Conservation (phyloP, 495 filamentous ascomycete species). For the Penicillium lividum region DNA sequence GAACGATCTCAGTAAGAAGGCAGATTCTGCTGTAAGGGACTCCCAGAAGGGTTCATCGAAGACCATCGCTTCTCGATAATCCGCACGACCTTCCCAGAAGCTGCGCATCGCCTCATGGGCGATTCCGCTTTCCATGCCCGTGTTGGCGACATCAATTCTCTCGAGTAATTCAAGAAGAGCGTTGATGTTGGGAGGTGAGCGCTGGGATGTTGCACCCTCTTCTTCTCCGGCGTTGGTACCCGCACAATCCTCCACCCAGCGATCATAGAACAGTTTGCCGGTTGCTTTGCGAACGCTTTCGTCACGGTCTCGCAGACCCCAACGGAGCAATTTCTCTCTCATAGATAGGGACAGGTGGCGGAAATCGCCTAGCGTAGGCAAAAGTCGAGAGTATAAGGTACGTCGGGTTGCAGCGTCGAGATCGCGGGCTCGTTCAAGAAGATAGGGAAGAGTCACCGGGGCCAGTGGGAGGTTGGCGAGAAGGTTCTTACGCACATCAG, state of each 20-base stretch:
- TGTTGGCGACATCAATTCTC: conserved; percentile 88
- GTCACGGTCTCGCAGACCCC: conserved; percentile 93
- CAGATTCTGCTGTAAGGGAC: conserved; percentile 76
- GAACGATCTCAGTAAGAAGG: conserved; percentile 86
- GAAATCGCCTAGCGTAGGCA: conserved; percentile 93
- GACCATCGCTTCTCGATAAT: conserved; percentile 77
- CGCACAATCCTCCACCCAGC: conserved; percentile 95
- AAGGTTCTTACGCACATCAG: conserved; percentile 85
- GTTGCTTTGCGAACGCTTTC: conserved; percentile 93
- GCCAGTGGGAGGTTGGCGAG: conserved; percentile 85
- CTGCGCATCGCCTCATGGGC: conserved; percentile 89
- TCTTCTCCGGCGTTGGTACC: conserved; percentile 55
- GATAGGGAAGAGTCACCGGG: conserved; percentile 79
- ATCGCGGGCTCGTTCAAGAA: conserved; percentile 90
- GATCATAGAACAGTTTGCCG: conserved; percentile 83
- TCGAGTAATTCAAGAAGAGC: conserved; percentile 88
- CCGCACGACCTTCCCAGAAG: conserved; percentile 92
- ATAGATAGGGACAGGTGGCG: conserved; percentile 92
- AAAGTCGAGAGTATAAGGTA: conserved; percentile 81
- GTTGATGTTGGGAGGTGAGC: conserved; percentile 65
- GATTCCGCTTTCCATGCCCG: conserved; percentile 85
- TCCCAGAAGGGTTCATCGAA: conserved; percentile 92
- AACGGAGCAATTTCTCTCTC: conserved; percentile 92
- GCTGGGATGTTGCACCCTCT: conserved; percentile 42
- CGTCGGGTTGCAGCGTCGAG: conserved; percentile 79